phyloP scores from a whole-genome alignment of 352 stramenopile species.

The Peronospora farinosa region DNA sequence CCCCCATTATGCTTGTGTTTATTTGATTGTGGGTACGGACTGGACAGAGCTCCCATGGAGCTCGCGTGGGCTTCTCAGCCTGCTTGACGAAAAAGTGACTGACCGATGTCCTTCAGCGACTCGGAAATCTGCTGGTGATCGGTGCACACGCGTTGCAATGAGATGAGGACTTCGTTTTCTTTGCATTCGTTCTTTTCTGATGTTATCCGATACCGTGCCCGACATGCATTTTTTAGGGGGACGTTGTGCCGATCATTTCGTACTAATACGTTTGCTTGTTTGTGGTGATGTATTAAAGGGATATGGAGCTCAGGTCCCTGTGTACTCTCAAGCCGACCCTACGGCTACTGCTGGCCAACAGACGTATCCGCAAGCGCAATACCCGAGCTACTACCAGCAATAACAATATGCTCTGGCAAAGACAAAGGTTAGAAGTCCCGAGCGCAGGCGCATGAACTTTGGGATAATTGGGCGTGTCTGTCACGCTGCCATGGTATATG shows the following conservation, averaged over 20 bases:
- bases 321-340: constrained; percentile 39
- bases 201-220: constrained; percentile 2
- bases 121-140: constrained; percentile 20
- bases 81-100: constrained; percentile 18
- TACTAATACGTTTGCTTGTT: constrained; percentile 19
- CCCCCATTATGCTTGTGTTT: constrained; percentile 16
- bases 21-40: constrained; percentile 26
- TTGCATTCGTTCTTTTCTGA: constrained; percentile 25
- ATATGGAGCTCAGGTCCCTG: constrained; percentile 44
- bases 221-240: constrained; percentile 14
- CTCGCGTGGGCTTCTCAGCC: constrained; percentile 15
- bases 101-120: constrained; percentile 28
- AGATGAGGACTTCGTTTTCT: constrained; percentile 25
- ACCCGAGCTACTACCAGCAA: constrained; percentile 66
- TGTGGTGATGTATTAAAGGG: constrained; percentile 29
- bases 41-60: constrained; percentile 16
- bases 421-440: neutral
- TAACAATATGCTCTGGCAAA: constrained; percentile 15
- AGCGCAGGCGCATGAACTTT: neutral
- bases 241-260: constrained; percentile 1
- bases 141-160: constrained; percentile 23
- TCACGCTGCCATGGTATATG: neutral
- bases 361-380: constrained; percentile 50
- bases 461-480: neutral
- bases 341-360: constrained; percentile 24